A percentile compares a stretch with the other conserved stretches of the same genome.
Evolutionary conservation across 371 early-diverging fungal genomes (phyloP).

Genomic region (Haplosporangium sp.): DNA sequence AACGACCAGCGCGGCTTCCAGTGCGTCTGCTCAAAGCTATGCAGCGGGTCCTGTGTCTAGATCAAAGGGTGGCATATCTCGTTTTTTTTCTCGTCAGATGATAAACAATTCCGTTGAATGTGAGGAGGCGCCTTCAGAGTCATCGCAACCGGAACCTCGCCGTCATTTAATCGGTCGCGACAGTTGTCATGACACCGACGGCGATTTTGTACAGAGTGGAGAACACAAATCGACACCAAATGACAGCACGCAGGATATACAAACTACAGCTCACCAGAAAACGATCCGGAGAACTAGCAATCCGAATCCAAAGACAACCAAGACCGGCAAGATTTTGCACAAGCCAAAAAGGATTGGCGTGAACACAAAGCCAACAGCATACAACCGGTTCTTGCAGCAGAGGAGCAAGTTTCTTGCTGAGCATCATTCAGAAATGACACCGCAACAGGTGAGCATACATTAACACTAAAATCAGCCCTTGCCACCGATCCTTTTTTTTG

Average conservation of each 20-base stretch:
- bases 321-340: constrained; percentile 46
- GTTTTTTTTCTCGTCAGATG: too few species aligned
- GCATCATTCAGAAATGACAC: constrained; percentile 12
- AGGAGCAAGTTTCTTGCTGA: constrained; percentile 22
- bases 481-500: not conserved
- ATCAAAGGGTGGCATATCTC: too few species aligned
- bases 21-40: too few species aligned
- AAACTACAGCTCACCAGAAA: not conserved
- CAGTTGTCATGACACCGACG: too few species aligned
- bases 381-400: constrained; percentile 39
- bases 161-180: too few species aligned
- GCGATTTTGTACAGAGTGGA: not conserved
- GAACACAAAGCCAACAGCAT: constrained; percentile 23
- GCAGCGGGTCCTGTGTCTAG: too few species aligned
- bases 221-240: not conserved
- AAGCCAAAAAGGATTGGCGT: constrained; percentile 16
- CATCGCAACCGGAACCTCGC: too few species aligned
- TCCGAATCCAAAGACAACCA: constrained; percentile 32
- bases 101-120: too few species aligned
- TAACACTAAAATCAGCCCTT: not conserved
- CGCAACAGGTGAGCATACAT: constrained; percentile 28
- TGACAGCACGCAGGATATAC: not conserved
- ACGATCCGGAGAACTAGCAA: constrained; percentile 19
- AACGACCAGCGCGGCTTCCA: too few species aligned
- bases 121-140: too few species aligned